Evolutionary conservation across 768 basidiomycete genomes (phyloP), one percentile per base, ranked within the genome.

Genomic region (Lentinula edodes): DNA sequence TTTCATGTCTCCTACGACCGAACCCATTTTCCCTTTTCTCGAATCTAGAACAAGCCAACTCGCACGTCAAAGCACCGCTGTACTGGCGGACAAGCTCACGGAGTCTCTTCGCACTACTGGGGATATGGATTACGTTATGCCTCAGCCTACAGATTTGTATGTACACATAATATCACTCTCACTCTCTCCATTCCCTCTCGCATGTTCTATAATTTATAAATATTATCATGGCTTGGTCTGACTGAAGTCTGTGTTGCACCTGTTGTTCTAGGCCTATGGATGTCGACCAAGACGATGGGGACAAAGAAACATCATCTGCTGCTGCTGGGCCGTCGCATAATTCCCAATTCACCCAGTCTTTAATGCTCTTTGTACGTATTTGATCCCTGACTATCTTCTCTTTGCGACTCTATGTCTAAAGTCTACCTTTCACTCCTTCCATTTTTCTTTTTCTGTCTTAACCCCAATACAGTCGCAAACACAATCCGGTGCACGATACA

Each of bases 271-370:
- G 23, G 70, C 61, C n/a, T 16, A 71, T 75, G 41, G 84, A 85
- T 61, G 74, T 70, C 6, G 88, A 91, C 59, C 84, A 77, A 13
- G 18, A 8, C 6, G 46, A 48, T 7, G 4, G 9, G 46, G 87
- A 89, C 66, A 72, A 79, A 46, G 74, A 81, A 63, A 89, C 90
- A 86, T 71, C 79, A 28, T 78, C 86, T 3, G 80, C 78, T 3
- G 76, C 46, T 10, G 28, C 78, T 28, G 28, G 28, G 3, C 28
- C 28, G 28, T 28, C 28, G 8, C 77, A 78, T 54, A 75, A 77
- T 45, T 85, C 89, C 0, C 90, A 91, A 66, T 95, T 95, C 71
- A 91, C 91, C 0, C 89, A 91, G 66, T 78, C 85, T 0, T 78
- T 95, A 16, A 82, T 91, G 76, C 81, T 94, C 56, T 94, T 93